phyloP scores from a whole-genome alignment of 768 basidiomycete species.

The Agaricus sinodeliciosus region DNA sequence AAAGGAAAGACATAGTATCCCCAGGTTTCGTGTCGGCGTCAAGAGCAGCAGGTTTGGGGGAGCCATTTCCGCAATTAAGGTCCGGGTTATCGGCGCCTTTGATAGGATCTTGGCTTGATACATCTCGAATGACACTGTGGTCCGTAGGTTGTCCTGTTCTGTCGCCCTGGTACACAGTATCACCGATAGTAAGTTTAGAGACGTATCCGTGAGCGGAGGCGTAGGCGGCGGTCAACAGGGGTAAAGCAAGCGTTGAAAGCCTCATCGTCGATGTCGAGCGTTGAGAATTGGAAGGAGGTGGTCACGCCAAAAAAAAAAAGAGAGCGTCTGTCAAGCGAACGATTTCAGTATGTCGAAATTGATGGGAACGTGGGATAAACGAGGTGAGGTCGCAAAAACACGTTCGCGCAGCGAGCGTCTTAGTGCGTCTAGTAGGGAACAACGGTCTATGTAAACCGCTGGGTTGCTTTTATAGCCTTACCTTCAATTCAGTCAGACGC shows the following conservation, averaged over 20 bases:
- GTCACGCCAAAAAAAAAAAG: not conserved
- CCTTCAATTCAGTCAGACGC: not conserved
- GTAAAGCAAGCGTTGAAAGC: conserved; percentile 22
- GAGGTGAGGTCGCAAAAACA: not conserved
- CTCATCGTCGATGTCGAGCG: conserved; percentile 17
- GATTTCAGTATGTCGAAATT: not conserved
- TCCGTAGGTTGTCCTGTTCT: conserved; percentile 13
- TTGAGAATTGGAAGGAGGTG: not conserved
- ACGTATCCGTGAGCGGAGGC: conserved; percentile 43
- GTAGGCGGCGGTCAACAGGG: conserved; percentile 27
- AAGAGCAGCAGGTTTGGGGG: conserved; percentile 36
- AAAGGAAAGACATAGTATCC: conserved; percentile 45
- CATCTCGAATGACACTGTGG: conserved; percentile 34
- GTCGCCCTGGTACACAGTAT: conserved; percentile 28
- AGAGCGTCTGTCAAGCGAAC: not conserved
- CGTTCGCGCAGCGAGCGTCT: too few relatives aligned
- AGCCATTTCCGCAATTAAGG: conserved; percentile 52
- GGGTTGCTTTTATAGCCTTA: too few relatives aligned
- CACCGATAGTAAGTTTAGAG: conserved; percentile 30
- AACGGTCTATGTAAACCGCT: too few relatives aligned
- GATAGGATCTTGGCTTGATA: conserved; percentile 31
- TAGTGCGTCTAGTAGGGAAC: too few relatives aligned
- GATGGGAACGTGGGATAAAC: conserved; percentile 2
- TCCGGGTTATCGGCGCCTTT: conserved; percentile 50
- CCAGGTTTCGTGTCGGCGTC: conserved; percentile 56